Base-by-base conservation (phyloP, 2,329 filamentous ascomycete species). In the Onygenales sp. region DNA sequence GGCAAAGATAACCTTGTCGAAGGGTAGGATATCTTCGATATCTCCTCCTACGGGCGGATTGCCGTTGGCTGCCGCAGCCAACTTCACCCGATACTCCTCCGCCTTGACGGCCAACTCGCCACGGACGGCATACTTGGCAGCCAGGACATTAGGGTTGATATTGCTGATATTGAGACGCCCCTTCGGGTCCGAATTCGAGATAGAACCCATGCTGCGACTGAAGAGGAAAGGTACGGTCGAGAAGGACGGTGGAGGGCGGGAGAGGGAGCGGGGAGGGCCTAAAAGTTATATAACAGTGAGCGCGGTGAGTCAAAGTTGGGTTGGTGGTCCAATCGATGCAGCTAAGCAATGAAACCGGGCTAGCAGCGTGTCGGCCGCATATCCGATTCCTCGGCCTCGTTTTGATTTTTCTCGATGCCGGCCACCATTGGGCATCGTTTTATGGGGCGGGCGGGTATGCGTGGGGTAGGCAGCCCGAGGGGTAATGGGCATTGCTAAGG, bases 61-160 rank as follows among this genome's bases (percentile, higher is more conserved):
- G n/a, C 63, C 62, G 60, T 71, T 68, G 32, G 7, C 11, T 27
- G 31, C 44, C 10, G 35, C 35, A 41, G 70, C 67, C 57, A 96
- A 77, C 64, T 81, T 78, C 52, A 85, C 85, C 56, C 92, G 86
- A 75, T 92, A 95, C 72, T 89, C 81, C 75, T 98, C 93, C 11
- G 90, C 93, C 75, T 88, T 89, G 69, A 94, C 86, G 54, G 93
- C 92, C 59, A 98, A 82, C 74, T 97, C 93, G 66, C 93, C 93
- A 63, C 93, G 89, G 54, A 98, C 93, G 61, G 93, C 93, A 76
- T 98, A 98, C 75, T 95, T 85, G 66, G 93, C 93, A 57, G 84
- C 82, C 68, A 85, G 84, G 60, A 97, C 82, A 70, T 93, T 81
- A 49, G 83, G 88, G 77, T 97, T 98, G 78, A 98, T 95, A 77